phyloP scores from a whole-genome alignment of 106 monocot species.

The Agapanthus africanus region DNA sequence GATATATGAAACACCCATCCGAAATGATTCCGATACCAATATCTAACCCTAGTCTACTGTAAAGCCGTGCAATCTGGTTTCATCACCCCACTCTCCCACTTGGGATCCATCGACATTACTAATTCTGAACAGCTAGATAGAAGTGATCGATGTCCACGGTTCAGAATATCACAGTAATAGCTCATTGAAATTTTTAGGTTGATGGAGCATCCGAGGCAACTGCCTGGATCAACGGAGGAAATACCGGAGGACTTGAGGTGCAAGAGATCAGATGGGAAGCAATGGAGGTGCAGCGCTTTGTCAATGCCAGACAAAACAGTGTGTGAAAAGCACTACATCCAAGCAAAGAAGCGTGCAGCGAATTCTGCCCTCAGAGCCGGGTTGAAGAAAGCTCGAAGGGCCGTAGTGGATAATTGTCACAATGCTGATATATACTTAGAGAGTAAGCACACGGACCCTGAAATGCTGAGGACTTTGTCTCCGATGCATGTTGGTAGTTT shows the following conservation, averaged over 20 bases:
- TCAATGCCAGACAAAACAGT: constrained; percentile 99
- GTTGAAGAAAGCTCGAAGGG: constrained; percentile 24
- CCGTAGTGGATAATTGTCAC: constrained; percentile 17
- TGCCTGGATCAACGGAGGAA: constrained; percentile 32
- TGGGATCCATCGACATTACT: too few species aligned
- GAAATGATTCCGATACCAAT: too few species aligned
- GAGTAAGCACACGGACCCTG: constrained; percentile 18
- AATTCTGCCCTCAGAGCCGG: constrained; percentile 75
- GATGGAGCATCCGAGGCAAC: neutral
- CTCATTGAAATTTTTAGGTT: too few species aligned
- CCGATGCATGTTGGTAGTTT: constrained; percentile 18
- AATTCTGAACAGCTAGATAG: too few species aligned
- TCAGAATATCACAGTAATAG: too few species aligned
- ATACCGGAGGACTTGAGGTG: constrained; percentile 88
- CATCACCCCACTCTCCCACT: too few species aligned
- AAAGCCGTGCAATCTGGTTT: too few species aligned
- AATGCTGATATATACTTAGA: constrained; percentile 23
- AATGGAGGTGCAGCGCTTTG: constrained; percentile 93
- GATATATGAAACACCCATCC: too few species aligned
- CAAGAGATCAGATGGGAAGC: constrained; percentile 99
- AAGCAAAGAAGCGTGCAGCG: constrained; percentile 92
- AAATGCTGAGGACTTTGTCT: constrained; percentile 25
- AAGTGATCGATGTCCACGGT: too few species aligned
- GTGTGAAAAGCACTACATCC: constrained; percentile 97
- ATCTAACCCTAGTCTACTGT: too few species aligned